Evolutionary conservation across 176 grass and related monocot genomes (phyloP).

Genomic region (Poa pratensis): DNA sequence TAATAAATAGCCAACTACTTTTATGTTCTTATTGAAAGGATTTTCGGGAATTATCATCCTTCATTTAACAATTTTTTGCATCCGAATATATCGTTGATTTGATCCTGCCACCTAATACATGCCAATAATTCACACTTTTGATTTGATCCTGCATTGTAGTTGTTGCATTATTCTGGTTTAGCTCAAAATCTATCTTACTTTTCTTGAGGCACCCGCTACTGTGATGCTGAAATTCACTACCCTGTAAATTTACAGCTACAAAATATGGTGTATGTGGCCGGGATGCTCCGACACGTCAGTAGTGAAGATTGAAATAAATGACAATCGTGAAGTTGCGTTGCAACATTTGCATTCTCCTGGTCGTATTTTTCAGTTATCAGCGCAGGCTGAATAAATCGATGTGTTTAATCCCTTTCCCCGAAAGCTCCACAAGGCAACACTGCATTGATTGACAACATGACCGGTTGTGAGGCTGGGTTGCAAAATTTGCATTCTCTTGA

Average conservation of each 20-base stretch:
- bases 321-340: slow-evolving; percentile 6
- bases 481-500: not conserved
- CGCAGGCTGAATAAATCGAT: not conserved
- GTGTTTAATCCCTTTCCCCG: not conserved
- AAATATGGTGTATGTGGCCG: not conserved
- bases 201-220: not conserved
- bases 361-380: not conserved
- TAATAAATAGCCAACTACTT: slow-evolving; percentile 18
- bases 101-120: not conserved
- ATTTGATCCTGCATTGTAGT: slow-evolving; percentile 1
- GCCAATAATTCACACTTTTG: not conserved
- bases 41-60: slow-evolving; percentile 27
- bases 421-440: not conserved
- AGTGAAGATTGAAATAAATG: not conserved
- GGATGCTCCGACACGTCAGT: not conserved
- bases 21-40: slow-evolving; percentile 8
- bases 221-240: slow-evolving; percentile 8
- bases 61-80: slow-evolving; percentile 26
- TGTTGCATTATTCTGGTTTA: slow-evolving; percentile 18
- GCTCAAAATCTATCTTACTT: not conserved
- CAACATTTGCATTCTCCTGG: slow-evolving; percentile 6
- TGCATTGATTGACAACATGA: not conserved
- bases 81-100: slow-evolving; percentile 27
- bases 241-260: slow-evolving; percentile 3
- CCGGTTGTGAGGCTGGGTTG: not conserved